These are phyloP conservation scores for Exophiala sideris DNA, from an alignment of 2,329 filamentous ascomycete genomes.

Conservation along the genomic window DNA sequence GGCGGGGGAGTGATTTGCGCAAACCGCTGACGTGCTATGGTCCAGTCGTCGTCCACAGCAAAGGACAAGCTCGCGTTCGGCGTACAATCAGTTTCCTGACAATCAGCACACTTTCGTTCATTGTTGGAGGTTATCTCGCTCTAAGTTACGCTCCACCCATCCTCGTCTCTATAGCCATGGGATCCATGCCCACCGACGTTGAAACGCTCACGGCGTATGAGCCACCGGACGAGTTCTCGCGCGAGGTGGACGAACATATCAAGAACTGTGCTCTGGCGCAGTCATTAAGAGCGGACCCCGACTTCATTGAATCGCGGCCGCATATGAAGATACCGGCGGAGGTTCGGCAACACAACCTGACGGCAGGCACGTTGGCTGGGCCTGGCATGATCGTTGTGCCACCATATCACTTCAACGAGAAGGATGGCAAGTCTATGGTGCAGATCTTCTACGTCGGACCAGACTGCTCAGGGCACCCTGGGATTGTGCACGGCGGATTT, in stretches of 20 bases:
- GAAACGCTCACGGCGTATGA: slow-evolving; percentile 68
- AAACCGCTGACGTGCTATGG: background rate
- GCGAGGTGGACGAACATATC: slow-evolving; percentile 69
- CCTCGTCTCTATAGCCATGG: slow-evolving; percentile 33
- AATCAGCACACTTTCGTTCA: slow-evolving; percentile 27
- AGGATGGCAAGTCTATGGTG: slow-evolving; percentile 65
- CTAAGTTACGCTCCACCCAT: slow-evolving; percentile 26
- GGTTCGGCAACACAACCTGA: slow-evolving; percentile 72
- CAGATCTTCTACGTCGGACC: slow-evolving; percentile 73
- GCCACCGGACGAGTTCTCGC: slow-evolving; percentile 51
- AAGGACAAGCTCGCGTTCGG: slow-evolving; percentile 22
- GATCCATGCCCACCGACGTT: slow-evolving; percentile 59
- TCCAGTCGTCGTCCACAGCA: slow-evolving; percentile 28
- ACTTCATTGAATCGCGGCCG: slow-evolving; percentile 73
- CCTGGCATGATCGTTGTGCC: slow-evolving; percentile 75
- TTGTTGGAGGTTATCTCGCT: slow-evolving; percentile 23
- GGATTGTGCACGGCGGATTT: slow-evolving; percentile 84
- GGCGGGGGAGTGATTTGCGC: background rate
- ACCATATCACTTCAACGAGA: slow-evolving; percentile 72
- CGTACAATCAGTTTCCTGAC: slow-evolving; percentile 24
- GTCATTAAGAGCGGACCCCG: slow-evolving; percentile 63
- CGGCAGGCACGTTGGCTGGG: slow-evolving; percentile 73
- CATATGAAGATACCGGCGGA: slow-evolving; percentile 78
- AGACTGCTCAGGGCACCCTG: slow-evolving; percentile 83
- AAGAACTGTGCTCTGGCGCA: slow-evolving; percentile 69